Conservation (phyloP, 2,329 filamentous ascomycete species). For the Rhexocercosporidium sp. region DNA sequence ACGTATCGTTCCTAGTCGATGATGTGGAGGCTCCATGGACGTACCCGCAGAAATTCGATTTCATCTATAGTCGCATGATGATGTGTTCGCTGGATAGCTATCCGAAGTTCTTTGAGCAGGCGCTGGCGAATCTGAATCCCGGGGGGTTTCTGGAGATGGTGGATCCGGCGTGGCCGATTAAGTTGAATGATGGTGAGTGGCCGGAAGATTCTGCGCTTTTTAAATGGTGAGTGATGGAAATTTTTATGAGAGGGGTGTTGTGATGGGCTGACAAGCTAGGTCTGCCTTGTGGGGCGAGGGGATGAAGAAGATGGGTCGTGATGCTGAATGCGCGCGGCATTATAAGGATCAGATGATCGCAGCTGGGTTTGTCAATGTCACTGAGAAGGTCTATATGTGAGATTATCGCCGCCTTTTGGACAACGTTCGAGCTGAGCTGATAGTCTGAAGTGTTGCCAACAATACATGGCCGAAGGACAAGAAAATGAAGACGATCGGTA, state of each 20-base stretch:
- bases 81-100: slow-evolving; percentile 25
- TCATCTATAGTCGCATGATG: slow-evolving; percentile 56
- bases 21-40: slow-evolving; percentile 63
- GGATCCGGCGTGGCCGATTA: slow-evolving; percentile 46
- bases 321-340: slow-evolving; percentile 27
- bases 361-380: slow-evolving; percentile 50
- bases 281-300: slow-evolving; percentile 13
- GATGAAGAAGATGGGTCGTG: slow-evolving; percentile 8
- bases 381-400: slow-evolving; percentile 49
- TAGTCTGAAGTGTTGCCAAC: slow-evolving; percentile 43
- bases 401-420: not conserved
- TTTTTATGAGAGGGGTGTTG: not conserved
- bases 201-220: slow-evolving; percentile 28
- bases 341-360: slow-evolving; percentile 39
- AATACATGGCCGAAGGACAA: slow-evolving; percentile 54
- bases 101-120: slow-evolving; percentile 23
- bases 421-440: not conserved
- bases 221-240: not conserved
- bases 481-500: slow-evolving; percentile 50
- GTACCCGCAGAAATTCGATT: slow-evolving; percentile 59
- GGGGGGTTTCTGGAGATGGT: slow-evolving; percentile 37
- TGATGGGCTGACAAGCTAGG: not conserved
- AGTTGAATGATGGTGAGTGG: slow-evolving; percentile 48
- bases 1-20: slow-evolving; percentile 61
- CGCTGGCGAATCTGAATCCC: not conserved